Evolutionary conservation across 768 basidiomycete genomes (phyloP).

Genomic region (Lentinula guzmanii): DNA sequence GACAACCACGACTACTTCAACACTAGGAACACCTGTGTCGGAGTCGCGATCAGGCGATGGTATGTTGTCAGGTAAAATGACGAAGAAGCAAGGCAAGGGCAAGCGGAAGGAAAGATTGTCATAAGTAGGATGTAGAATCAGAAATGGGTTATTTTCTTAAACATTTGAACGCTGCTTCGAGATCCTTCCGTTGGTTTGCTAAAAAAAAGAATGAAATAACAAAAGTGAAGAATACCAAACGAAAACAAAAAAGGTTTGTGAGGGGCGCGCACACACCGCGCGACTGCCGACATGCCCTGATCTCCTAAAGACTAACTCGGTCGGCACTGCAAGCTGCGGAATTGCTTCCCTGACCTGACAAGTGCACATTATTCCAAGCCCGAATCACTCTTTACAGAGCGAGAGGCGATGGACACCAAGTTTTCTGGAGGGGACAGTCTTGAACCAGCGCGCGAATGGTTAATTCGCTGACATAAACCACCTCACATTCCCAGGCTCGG

Average conservation of each 20-base stretch:
- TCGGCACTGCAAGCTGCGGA: constrained; percentile 81
- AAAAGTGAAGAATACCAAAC: too few species aligned
- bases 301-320: constrained; percentile 93
- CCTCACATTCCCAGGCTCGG: constrained; percentile 75
- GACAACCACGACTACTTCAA: neutral
- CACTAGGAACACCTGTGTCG: neutral
- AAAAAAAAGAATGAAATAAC: too few species aligned
- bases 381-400: constrained; percentile 54
- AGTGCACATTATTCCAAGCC: constrained; percentile 80
- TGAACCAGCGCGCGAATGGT: constrained; percentile 85
- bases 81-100: neutral
- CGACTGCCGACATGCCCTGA: constrained; percentile 81
- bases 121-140: neutral
- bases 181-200: too few species aligned
- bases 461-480: constrained; percentile 55
- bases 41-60: too few species aligned
- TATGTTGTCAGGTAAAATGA: neutral
- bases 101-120: neutral
- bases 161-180: too few species aligned
- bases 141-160: too few species aligned
- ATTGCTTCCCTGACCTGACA: constrained; percentile 90
- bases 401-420: constrained; percentile 72
- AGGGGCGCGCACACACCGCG: constrained; percentile 67
- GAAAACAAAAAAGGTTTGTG: constrained; percentile 62
- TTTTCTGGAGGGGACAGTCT: constrained; percentile 93